Evolutionary conservation across 2,329 filamentous ascomycete species (phyloP).

Genomic region (Colletotrichum tropicale): DNA sequence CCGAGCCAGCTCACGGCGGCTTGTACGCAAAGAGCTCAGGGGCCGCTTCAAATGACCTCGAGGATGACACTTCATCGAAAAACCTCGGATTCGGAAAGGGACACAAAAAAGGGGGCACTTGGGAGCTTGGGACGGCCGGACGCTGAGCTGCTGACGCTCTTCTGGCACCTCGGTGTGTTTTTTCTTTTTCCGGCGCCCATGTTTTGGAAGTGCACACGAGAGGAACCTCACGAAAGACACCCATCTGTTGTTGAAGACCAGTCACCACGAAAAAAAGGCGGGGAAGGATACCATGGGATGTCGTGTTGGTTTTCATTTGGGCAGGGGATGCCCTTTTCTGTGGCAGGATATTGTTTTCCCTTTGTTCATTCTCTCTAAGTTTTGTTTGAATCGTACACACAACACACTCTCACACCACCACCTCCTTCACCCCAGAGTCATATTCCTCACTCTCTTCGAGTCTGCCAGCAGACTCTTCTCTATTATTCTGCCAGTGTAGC

Average conservation of each 20-base stretch:
- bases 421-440: neutral
- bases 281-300: conserved; percentile 17
- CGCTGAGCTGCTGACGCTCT: conserved; percentile 19
- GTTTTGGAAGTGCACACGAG: neutral
- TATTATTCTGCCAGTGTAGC: conserved; percentile 12
- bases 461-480: conserved; percentile 17
- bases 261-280: conserved; percentile 14
- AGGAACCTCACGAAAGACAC: conserved; percentile 1
- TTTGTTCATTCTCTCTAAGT: conserved; percentile 20
- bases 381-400: conserved; percentile 21
- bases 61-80: conserved; percentile 29
- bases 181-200: neutral
- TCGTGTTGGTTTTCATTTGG: conserved; percentile 4
- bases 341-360: conserved; percentile 21
- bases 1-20: conserved; percentile 12
- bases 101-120: conserved; percentile 28
- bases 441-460: neutral
- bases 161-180: conserved; percentile 6
- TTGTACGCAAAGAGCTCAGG: conserved; percentile 26
- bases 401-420: conserved; percentile 13
- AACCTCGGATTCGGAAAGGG: conserved; percentile 34
- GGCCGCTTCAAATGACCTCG: conserved; percentile 12
- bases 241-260: conserved; percentile 7
- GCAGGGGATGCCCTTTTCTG: conserved; percentile 9
- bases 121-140: conserved; percentile 22